These are phyloP conservation scores for Termitomyces sp. DNA, from an alignment of 768 basidiomycete species.

Conservation along the genomic window DNA sequence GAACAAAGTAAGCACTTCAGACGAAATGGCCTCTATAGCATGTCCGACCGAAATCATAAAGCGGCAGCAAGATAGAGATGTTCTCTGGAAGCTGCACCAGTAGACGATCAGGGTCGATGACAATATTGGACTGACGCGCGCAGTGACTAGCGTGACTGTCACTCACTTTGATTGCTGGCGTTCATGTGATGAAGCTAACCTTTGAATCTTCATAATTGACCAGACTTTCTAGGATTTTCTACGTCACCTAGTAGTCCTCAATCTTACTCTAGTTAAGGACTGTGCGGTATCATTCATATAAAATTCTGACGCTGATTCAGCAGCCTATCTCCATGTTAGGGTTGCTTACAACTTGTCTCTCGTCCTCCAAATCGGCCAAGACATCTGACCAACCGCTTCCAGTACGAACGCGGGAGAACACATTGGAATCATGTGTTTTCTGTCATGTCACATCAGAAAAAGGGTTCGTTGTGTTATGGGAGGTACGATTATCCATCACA, in stretches of 20 bases:
- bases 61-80: neutral
- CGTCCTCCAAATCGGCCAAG: slow-evolving; percentile 3
- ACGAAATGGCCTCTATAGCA: neutral
- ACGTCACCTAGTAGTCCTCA: neutral
- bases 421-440: slow-evolving; percentile 29
- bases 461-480: slow-evolving; percentile 44
- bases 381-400: neutral
- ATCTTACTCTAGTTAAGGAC: neutral
- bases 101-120: neutral
- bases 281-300: neutral
- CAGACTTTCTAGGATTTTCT: too few relatives aligned
- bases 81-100: neutral
- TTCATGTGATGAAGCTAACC: too few relatives aligned
- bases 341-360: slow-evolving; percentile 2
- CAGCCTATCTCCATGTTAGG: slow-evolving; percentile 3
- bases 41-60: neutral
- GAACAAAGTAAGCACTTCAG: neutral
- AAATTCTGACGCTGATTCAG: neutral
- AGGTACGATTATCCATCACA: slow-evolving; percentile 25
- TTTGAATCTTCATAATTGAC: too few relatives aligned
- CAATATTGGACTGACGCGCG: neutral
- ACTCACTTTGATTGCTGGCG: neutral
- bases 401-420: neutral
- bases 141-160: neutral
- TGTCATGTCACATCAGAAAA: slow-evolving; percentile 35